Conservation (phyloP, 2,329 filamentous ascomycete species). For the Cladophialophora immunda region DNA sequence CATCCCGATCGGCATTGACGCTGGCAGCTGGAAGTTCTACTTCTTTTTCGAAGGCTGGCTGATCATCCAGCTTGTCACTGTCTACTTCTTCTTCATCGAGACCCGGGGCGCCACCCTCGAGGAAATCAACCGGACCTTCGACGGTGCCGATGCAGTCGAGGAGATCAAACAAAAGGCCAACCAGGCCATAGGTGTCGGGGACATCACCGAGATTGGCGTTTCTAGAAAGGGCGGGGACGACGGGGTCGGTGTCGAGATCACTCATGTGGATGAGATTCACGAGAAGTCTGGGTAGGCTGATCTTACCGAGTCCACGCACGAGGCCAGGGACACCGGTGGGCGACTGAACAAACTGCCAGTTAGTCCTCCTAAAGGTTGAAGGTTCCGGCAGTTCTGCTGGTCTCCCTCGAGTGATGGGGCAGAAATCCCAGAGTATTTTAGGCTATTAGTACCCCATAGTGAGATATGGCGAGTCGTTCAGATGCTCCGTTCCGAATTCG, state of each 20-base stretch:
- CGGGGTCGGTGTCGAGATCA: slow-evolving; percentile 10
- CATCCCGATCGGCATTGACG: slow-evolving; percentile 45
- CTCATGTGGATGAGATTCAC: slow-evolving; percentile 23
- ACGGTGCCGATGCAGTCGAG: slow-evolving; percentile 66
- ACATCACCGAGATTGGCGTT: slow-evolving; percentile 15
- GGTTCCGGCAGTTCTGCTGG: too few species aligned
- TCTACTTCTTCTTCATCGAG: slow-evolving; percentile 55
- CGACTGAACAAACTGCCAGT: too few species aligned
- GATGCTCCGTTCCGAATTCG: too few species aligned
- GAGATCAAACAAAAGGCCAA: slow-evolving; percentile 60
- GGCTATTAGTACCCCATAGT: too few species aligned
- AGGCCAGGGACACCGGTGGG: too few species aligned
- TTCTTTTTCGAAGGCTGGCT: slow-evolving; percentile 48
- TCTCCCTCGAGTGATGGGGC: too few species aligned
- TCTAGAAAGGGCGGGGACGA: slow-evolving; percentile 4
- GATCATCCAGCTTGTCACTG: slow-evolving; percentile 43
- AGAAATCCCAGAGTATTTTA: too few species aligned
- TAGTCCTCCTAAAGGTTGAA: too few species aligned
- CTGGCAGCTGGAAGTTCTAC: slow-evolving; percentile 49
- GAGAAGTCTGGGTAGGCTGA: slow-evolving; percentile 2
- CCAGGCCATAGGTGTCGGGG: slow-evolving; percentile 24
- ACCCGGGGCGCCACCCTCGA: slow-evolving; percentile 75
- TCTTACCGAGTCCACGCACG: not conserved
- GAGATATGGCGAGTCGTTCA: too few species aligned
- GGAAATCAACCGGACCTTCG: slow-evolving; percentile 74